Conservation (phyloP, 2,329 filamentous ascomycete genomes). For the Trichophyton benhamiae region DNA sequence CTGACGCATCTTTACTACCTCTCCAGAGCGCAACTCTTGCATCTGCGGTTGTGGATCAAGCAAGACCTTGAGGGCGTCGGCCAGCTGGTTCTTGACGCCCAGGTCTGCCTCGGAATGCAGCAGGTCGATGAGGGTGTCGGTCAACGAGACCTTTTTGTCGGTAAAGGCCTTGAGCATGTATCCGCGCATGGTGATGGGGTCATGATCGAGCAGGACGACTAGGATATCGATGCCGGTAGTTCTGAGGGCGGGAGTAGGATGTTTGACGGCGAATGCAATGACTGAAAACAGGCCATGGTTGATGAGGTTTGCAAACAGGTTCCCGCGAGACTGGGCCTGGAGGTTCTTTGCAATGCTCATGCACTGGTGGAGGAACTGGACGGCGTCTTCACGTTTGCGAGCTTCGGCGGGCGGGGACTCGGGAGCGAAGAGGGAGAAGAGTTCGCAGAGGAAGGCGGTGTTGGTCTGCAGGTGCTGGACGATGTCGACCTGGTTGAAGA, state of each 20-base stretch:
- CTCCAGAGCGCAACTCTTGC: conserved; percentile 51
- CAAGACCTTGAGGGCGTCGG: conserved; percentile 87
- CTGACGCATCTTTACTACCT: conserved; percentile 52
- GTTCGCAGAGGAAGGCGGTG: conserved; percentile 61
- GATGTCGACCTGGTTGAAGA: conserved; percentile 98
- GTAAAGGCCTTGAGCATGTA: conserved; percentile 87
- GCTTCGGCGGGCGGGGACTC: conserved; percentile 43
- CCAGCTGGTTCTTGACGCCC: conserved; percentile 88
- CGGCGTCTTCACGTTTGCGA: conserved; percentile 78
- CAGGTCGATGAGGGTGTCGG: conserved; percentile 84
- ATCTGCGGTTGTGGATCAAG: conserved; percentile 58
- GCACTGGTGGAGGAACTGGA: conserved; percentile 93
- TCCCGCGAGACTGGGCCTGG: conserved; percentile 67
- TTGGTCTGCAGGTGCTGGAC: conserved; percentile 88
- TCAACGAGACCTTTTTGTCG: conserved; percentile 73
- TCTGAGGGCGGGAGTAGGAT: conserved; percentile 69
- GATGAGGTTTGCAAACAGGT: conserved; percentile 82
- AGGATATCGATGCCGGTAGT: conserved; percentile 90
- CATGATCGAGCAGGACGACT: conserved; percentile 88
- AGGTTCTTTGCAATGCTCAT: conserved; percentile 89
- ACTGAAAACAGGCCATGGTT: conserved; percentile 75
- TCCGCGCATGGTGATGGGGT: conserved; percentile 82
- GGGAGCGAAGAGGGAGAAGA: conserved; percentile 73
- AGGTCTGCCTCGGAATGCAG: conserved; percentile 83
- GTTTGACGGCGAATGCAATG: conserved; percentile 81